Base-by-base conservation (phyloP, 257 asterid species). In the Solanum chmielewskii region DNA sequence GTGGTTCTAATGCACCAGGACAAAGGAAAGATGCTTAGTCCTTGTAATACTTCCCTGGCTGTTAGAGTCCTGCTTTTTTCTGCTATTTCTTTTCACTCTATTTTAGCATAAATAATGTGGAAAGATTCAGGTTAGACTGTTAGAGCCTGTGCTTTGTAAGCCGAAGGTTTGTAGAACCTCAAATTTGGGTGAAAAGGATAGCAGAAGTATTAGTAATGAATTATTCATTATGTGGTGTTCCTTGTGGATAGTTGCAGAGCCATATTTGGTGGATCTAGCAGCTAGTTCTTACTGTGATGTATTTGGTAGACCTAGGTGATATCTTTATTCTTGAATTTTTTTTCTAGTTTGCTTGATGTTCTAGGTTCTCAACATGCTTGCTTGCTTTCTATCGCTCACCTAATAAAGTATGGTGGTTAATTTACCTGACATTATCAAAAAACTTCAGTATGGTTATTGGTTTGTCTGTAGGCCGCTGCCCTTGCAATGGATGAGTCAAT, bases 401-500 rank as follows among this genome's bases (percentile, higher is more conserved):
- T 6, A 27, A 15, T 80, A 18, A 80, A 47, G 44, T 47, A 9
- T 49, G 68, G 85, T 49, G 64, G 13, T 81, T 81, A 44, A 29
- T 11, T 60, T 80, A 6, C 42, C 66, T 27, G 39, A 45, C 66
- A 39, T 45, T 45, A 15, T 45, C 25, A 16, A 78, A 45, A 27
- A 16, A 31, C 39, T 81, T 20, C 21, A 81, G 45, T 49, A 52
- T 29, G 85, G 69, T 81, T 81, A 29, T 31, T 81, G 69, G 69
- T 31, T 78, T 80, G 85, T 87, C 78, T 83, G 71, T 90, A 97
- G 99, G 95, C 99, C 90, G 99, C 99, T 87, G 98, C 97, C 86
- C 97, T 97, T 49, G 98, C 99, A 74, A 93, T 97, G 99, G 99
- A 97, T 94, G 98, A 91, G 89, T 90, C 98, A 89, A 90, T 96